phyloP scores from a whole-genome alignment of 2,329 filamentous ascomycete species.

The Clarireedia monteithiana region DNA sequence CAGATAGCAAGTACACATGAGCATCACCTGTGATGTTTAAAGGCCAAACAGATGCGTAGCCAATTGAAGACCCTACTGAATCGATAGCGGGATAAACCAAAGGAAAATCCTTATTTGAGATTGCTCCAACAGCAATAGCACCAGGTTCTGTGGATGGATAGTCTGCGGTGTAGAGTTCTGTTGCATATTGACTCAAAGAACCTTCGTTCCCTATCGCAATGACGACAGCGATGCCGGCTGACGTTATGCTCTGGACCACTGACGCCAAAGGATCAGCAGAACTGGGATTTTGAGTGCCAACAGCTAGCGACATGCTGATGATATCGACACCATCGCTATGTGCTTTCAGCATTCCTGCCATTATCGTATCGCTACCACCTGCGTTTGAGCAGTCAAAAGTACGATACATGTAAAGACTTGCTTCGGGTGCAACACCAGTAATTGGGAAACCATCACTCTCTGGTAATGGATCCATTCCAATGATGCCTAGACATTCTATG shows the following conservation, averaged over 20 bases:
- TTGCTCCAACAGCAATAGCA: constrained; percentile 16
- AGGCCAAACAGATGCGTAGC: constrained; percentile 17
- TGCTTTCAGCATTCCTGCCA: constrained; percentile 19
- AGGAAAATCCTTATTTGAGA: constrained; percentile 15
- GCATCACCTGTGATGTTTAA: constrained; percentile 8
- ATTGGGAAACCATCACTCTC: constrained; percentile 12
- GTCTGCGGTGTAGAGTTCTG: constrained; percentile 11
- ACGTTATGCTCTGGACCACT: constrained; percentile 6
- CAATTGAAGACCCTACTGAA: constrained; percentile 6
- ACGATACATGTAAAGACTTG: constrained; percentile 19
- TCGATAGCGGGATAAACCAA: constrained; percentile 15
- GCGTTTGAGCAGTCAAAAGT: constrained; percentile 16
- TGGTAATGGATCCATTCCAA: constrained; percentile 15
- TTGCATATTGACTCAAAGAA: background rate
- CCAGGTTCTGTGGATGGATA: constrained; percentile 12
- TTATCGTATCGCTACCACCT: constrained; percentile 15
- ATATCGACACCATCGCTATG: constrained; percentile 18
- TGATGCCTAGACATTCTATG: constrained; percentile 13
- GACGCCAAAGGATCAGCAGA: constrained; percentile 9
- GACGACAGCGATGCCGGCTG: constrained; percentile 10
- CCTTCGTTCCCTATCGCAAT: constrained; percentile 16
- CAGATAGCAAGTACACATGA: constrained; percentile 10
- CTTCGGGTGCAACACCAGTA: constrained; percentile 19
- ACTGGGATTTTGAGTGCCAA: constrained; percentile 5
- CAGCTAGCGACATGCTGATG: constrained; percentile 21